Evolutionary conservation across 2,329 filamentous ascomycete species (phyloP), one percentile per base, ranked within the genome.

Genomic region (Colletotrichum simmondsii): DNA sequence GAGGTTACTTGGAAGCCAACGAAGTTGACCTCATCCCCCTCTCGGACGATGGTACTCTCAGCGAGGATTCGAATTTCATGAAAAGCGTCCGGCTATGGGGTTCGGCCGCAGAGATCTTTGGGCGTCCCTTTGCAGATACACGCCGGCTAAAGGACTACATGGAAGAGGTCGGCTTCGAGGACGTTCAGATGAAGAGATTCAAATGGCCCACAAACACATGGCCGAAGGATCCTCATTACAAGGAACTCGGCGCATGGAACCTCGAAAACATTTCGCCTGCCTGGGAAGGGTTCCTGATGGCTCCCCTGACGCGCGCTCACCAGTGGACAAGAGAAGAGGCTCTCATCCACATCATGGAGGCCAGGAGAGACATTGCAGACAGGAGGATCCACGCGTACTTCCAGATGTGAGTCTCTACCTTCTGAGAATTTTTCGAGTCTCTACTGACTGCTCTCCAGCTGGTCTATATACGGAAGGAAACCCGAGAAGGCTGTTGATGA

Each of bases 1-100:
- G 86, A 1, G 85, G 85, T 6, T 86, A 81, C 78, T 56, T 85
- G 1, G 85, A 86, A 56, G 77, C 83, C 4, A 81, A 84, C n/a
- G 87, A 88, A 37, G 79, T 84, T 3, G 77, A 82, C 19, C 80
- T 83, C 4, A 76, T 77, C 1, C 76, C 82, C 0, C 77, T 76
- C 14, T 84, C 81, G 37, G 85, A 87, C 59, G 87, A 88, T 64
- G 81, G 77, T 11, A 84, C 83, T 0, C 69, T 85, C 7, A 12
- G 63, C 1, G 54, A 66, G 2, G 76, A 78, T 22, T 68, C 74
- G 0, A 78, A 83, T 53, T 64, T 83, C 0, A 2, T 67, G 0
- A 24, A 16, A n/a, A 81, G 78, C 71, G 76, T 78, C 3, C 37
- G 37, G 14, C 37, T 42, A 1, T 42, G 37, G 37, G 37, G 19